phyloP scores from a whole-genome alignment of 306 rosid species.

The Notholithocarpus densiflorus region DNA sequence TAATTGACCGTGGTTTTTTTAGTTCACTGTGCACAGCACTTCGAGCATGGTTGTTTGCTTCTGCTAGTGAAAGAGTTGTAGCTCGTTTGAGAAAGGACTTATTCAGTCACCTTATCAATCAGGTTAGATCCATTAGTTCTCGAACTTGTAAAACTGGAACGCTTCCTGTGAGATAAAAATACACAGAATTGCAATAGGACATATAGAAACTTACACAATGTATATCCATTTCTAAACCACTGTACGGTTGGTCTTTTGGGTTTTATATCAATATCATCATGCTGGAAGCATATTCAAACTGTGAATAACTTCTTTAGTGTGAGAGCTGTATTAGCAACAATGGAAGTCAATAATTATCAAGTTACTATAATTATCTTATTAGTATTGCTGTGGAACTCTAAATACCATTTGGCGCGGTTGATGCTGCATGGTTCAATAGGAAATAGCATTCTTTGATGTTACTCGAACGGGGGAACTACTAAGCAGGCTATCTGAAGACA shows the following conservation, averaged over 20 bases:
- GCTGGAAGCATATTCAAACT: neutral
- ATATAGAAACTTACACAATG: neutral
- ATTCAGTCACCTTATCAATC: conserved; percentile 41
- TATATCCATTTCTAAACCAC: neutral
- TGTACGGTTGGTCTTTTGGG: neutral
- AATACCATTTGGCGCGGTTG: neutral
- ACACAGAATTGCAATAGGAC: no score
- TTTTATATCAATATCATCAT: neutral
- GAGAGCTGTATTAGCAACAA: neutral
- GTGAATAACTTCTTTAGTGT: neutral
- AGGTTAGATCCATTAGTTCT: conserved; percentile 12
- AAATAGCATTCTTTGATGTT: conserved; percentile 48
- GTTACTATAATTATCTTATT: neutral
- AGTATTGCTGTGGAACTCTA: neutral
- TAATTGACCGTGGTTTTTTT: conserved; percentile 1
- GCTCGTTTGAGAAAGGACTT: conserved; percentile 47
- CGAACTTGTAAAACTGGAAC: neutral
- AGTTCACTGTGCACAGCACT: conserved; percentile 44
- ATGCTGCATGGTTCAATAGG: conserved; percentile 26
- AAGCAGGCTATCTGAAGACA: conserved; percentile 51
- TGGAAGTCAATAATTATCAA: neutral
- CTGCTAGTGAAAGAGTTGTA: conserved; percentile 51
- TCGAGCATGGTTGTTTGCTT: conserved; percentile 47
- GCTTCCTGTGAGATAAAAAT: neutral
- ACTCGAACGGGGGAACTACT: conserved; percentile 54